Conservation (phyloP, 202 grass and related monocot species). For the Zizania palustris region DNA sequence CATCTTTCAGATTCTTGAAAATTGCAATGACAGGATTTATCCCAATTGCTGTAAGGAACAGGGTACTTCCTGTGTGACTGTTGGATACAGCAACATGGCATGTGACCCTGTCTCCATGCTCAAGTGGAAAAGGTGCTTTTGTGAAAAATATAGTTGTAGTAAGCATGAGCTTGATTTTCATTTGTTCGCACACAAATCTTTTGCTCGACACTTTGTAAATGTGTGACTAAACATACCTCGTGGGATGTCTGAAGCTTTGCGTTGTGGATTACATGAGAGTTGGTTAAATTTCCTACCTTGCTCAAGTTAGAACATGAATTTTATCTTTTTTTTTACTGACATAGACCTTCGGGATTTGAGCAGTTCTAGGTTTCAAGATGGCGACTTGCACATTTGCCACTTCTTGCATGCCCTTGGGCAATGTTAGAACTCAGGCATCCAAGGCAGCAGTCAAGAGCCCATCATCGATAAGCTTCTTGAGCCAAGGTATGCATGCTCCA, state of each 20-base stretch:
- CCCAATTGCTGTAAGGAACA: neutral
- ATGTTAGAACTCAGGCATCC: constrained; percentile 36
- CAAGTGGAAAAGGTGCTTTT: neutral
- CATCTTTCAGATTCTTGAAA: too few relatives aligned
- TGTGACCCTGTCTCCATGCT: neutral
- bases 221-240: neutral
- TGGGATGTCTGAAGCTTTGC: neutral
- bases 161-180: neutral
- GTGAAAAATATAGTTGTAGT: neutral
- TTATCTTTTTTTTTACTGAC: neutral
- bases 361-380: constrained; percentile 57
- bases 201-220: neutral
- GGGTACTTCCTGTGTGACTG: neutral
- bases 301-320: neutral
- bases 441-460: constrained; percentile 32
- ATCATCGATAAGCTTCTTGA: constrained; percentile 52
- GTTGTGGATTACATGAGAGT: neutral
- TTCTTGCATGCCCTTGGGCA: constrained; percentile 51
- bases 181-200: neutral
- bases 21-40: too few relatives aligned
- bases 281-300: too few relatives aligned
- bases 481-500: constrained; percentile 34
- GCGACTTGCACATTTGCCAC: constrained; percentile 46
- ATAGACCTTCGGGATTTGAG: neutral
- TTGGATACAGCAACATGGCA: neutral